Base-by-base conservation (phyloP, 305 asterid genomes). In the Andrographis paniculata region DNA sequence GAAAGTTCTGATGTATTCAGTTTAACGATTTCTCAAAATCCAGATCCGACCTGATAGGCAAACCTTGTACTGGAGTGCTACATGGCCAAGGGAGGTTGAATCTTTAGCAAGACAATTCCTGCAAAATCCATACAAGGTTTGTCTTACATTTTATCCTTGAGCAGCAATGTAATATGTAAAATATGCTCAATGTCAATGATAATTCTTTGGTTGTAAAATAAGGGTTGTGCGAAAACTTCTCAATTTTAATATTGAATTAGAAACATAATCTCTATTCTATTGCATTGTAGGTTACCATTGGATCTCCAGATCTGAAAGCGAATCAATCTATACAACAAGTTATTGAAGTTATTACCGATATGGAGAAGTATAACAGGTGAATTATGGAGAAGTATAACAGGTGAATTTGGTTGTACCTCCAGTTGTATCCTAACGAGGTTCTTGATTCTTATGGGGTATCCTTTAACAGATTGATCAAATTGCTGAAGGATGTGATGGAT, bases 21-120 rank as follows among this genome's bases (percentile, higher is more conserved):
- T 45, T 65, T 55, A 22, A 28, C 23, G 36, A 23, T 14, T 39
- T 39, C 27, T 30, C 42, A 24, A 56, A 40, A 17, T 64, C 65
- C 82, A 82, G 97, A 78, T 79, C 62, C 80, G 97, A 57, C 95
- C 96, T 14, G 97, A 87, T 61, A 84, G 97, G 67, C 97, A 87
- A 60, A 87, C 97, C 59, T 60, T 87, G 76, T 87, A 80, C 69
- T 87, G 97, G 97, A 87, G 97, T 67, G 97, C 97, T 58, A 87
- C 97, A 51, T 87, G 97, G 97, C 97, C 97, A 19, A 80, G 64
- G 71, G 97, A 84, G 68, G 97, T 87, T 12, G 94, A 87, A 69
- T 49, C 70, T 52, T 64, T 87, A 56, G 95, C 97, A 48, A 77
- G 91, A 31, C 95, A 87, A 69, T 87, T 87, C 69, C 72, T 87